Evolutionary conservation across 768 basidiomycete species (phyloP).

Genomic region (Russula olivacea): DNA sequence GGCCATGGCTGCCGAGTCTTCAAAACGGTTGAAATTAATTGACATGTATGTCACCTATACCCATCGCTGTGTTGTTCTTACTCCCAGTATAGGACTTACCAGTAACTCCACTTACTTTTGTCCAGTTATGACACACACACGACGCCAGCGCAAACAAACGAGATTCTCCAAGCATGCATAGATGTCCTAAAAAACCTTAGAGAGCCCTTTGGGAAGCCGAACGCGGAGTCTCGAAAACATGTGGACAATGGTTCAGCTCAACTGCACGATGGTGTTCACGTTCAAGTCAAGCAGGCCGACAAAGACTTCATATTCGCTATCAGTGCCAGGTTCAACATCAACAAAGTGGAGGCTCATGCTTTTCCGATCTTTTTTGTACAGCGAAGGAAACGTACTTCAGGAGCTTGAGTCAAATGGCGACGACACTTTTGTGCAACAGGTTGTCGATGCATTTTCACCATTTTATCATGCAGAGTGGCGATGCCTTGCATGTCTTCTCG

Average conservation of each 20-base stretch:
- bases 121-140: conserved; percentile 55
- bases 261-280: conserved; percentile 56
- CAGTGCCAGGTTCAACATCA: conserved; percentile 66
- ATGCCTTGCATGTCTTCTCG: conserved; percentile 58
- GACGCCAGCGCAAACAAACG: conserved; percentile 50
- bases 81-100: conserved; percentile 47
- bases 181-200: conserved; percentile 49
- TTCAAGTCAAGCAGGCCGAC: conserved; percentile 62
- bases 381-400: conserved; percentile 45
- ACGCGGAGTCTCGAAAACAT: conserved; percentile 56
- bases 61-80: not conserved
- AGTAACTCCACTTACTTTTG: conserved; percentile 54
- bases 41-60: conserved; percentile 52
- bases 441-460: conserved; percentile 65
- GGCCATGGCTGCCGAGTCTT: conserved; percentile 41
- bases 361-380: conserved; percentile 71
- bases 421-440: conserved; percentile 45
- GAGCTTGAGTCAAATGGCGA: conserved; percentile 37
- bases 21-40: conserved; percentile 61
- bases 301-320: conserved; percentile 67
- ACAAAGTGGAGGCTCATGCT: conserved; percentile 71
- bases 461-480: conserved; percentile 83
- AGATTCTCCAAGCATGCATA: conserved; percentile 53
- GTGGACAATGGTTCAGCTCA: conserved; percentile 63
- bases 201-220: conserved; percentile 67